A percentile compares a stretch with the other conserved stretches of the same genome.
Evolutionary conservation across 164 flowering plant genomes (phyloP).

Genomic region (Dillenia turbinata): DNA sequence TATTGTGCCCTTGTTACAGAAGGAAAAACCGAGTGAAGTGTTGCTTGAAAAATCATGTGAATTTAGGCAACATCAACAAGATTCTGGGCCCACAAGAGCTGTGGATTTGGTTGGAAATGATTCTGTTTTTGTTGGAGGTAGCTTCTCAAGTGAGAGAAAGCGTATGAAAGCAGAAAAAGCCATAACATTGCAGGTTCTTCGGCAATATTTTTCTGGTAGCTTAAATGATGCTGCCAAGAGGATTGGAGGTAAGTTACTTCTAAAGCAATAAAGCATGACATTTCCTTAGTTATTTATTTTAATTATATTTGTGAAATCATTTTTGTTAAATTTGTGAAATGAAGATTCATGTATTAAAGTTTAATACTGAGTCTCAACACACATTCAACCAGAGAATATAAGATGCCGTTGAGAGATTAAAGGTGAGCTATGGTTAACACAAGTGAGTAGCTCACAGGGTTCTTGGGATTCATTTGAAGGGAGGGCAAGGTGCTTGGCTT

Average conservation of each 20-base stretch:
- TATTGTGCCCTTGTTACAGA: slow-evolving; percentile 14
- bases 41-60: slow-evolving; percentile 18
- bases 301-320: not conserved
- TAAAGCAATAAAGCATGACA: no score
- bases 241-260: slow-evolving; percentile 60
- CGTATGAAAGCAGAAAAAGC: slow-evolving; percentile 69
- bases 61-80: slow-evolving; percentile 23
- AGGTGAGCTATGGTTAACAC: no score
- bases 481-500: no score
- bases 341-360: not conserved
- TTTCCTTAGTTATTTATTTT: no score
- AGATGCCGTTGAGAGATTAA: no score
- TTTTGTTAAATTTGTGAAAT: not conserved
- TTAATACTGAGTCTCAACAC: no score
- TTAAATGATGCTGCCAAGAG: slow-evolving; percentile 91
- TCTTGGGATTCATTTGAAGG: no score
- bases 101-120: slow-evolving; percentile 24
- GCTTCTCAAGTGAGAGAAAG: slow-evolving; percentile 38
- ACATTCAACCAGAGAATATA: no score
- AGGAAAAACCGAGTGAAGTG: slow-evolving; percentile 20
- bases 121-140: slow-evolving; percentile 31
- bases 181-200: slow-evolving; percentile 75
- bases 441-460: no score
- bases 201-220: slow-evolving; percentile 84
- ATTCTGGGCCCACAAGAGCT: slow-evolving; percentile 21